phyloP scores from a whole-genome alignment of 2,329 filamentous ascomycete species.

The Ophiostoma ips region DNA sequence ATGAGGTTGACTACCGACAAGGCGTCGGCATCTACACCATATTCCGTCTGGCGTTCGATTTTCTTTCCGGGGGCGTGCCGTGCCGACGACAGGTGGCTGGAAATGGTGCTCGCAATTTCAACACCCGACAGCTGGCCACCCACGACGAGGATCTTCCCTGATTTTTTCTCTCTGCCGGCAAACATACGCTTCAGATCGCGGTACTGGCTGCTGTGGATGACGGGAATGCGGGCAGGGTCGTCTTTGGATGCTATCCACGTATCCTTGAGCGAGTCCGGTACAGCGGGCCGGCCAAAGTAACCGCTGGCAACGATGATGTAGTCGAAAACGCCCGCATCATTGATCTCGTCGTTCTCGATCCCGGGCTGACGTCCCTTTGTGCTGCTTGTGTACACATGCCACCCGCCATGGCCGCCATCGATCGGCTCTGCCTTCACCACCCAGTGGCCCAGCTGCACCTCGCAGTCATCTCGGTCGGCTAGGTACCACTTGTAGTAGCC shows the following conservation, averaged over 20 bases:
- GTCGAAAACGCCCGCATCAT: constrained; percentile 46
- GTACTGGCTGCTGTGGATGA: constrained; percentile 57
- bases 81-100: constrained; percentile 54
- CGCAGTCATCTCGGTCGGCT: constrained; percentile 21
- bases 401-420: constrained; percentile 18
- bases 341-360: constrained; percentile 23
- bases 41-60: constrained; percentile 20
- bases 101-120: constrained; percentile 61
- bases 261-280: constrained; percentile 25
- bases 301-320: constrained; percentile 60
- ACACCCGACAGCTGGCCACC: constrained; percentile 75
- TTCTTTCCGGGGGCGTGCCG: constrained; percentile 32
- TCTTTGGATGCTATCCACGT: constrained; percentile 17
- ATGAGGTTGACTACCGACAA: constrained; percentile 55
- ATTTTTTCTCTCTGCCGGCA: constrained; percentile 14
- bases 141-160: constrained; percentile 55
- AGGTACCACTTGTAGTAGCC: constrained; percentile 49
- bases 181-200: constrained; percentile 39
- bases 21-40: constrained; percentile 23
- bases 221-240: constrained; percentile 29
- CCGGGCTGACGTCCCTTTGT: constrained; percentile 20
- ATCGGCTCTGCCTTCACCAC: constrained; percentile 28
- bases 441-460: constrained; percentile 34
- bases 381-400: constrained; percentile 23
- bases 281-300: constrained; percentile 53